These are phyloP conservation scores for Metarhizium brunneum DNA, from an alignment of 2,329 filamentous ascomycete genomes.

Conservation along the genomic window DNA sequence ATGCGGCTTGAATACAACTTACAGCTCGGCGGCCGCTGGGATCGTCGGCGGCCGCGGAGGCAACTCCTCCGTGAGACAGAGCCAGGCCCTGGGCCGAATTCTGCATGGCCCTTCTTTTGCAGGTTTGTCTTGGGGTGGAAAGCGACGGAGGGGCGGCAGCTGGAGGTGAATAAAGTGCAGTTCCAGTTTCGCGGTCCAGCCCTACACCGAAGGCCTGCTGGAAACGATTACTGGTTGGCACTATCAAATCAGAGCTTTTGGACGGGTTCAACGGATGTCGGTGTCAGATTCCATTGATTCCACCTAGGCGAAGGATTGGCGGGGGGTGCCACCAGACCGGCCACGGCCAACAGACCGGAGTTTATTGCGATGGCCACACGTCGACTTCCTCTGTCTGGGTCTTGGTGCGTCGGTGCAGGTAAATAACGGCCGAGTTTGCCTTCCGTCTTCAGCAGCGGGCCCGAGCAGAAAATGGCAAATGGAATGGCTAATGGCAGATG, in stretches of 20 bases:
- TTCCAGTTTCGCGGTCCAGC: too few relatives aligned
- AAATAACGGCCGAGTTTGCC: neutral
- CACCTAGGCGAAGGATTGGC: neutral
- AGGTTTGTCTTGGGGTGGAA: neutral
- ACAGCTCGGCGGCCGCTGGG: slow-evolving; percentile 25
- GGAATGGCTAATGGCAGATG: neutral
- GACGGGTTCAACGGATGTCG: neutral
- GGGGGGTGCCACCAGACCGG: neutral
- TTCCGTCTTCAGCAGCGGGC: neutral
- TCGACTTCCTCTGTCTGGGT: neutral
- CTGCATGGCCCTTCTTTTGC: slow-evolving; percentile 4
- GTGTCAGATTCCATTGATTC: neutral
- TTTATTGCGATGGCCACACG: too few relatives aligned
- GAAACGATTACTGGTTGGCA: neutral
- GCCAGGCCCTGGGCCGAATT: slow-evolving; percentile 4
- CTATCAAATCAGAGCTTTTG: neutral
- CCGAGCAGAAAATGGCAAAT: neutral
- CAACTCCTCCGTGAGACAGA: neutral
- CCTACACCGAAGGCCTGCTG: neutral
- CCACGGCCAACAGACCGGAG: neutral
- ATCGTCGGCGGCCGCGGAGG: slow-evolving; percentile 27
- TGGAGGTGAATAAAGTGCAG: neutral
- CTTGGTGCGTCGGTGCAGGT: neutral
- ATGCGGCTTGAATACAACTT: slow-evolving; percentile 14
- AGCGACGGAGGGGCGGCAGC: neutral